Base-by-base conservation (phyloP, 306 rosid genomes). In the Morella rubra region DNA sequence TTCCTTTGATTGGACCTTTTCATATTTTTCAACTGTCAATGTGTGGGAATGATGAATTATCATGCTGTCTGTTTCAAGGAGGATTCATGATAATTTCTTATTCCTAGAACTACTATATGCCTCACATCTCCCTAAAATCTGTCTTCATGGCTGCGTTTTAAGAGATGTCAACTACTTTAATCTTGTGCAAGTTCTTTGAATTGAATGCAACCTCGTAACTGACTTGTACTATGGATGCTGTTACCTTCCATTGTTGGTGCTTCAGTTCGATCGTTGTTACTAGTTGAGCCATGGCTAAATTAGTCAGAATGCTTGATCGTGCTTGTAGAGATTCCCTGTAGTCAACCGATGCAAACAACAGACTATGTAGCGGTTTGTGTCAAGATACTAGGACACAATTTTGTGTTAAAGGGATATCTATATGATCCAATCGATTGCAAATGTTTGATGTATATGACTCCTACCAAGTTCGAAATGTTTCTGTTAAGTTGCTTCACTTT, bases 401-500 rank as follows among this genome's bases (percentile, higher is more conserved):
- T 32, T 32, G 37, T 2, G 70, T 16, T 16, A 64, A 13, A 58
- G 53, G 76, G 27, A 15, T 27, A 27, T 27, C 45, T 62, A 44
- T 81, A 40, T 45, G 41, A 14, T 66, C 69, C 32, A 1, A 32
- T 32, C 37, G 3, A 32, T 32, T 32, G 37, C 37, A 32, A 32
- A 32, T 32, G 37, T 65, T 61, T 56, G 49, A 50, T 64, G 51
- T 44, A 47, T 65, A 75, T 47, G 59, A 56, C 5, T 44, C 41
- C 40, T 46, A 11, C 41, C 7, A 81, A 73, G 61, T 73, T n/a
- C 15, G 15, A 53, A 3, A n/a, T 46, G 60, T n/a, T 77, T 62
- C 74, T 75, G 54, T 37, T 77, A 4, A 32, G 51, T 53, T 65
- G 56, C 59, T 74, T 68, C 73, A 44, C 67, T 40, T 51, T 56